Evolutionary conservation across 2,329 filamentous ascomycete genomes (phyloP).

Genomic region (Colletotrichum tanaceti): DNA sequence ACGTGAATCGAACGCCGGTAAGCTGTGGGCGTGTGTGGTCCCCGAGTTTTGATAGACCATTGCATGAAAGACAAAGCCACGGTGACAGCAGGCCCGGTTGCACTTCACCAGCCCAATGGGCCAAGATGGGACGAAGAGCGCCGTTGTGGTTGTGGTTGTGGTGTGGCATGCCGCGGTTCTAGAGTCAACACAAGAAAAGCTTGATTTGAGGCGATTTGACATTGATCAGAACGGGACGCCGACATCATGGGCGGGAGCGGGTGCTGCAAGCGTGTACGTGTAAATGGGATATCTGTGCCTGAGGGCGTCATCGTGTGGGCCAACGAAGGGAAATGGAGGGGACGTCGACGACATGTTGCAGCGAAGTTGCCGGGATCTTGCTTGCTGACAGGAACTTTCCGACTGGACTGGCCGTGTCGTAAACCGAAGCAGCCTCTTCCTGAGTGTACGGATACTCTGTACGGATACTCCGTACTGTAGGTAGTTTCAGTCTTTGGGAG

Average conservation of each 20-base stretch:
- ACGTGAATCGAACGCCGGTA: constrained; percentile 1
- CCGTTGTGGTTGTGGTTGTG: no score
- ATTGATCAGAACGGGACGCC: constrained; percentile 1
- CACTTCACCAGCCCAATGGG: not conserved
- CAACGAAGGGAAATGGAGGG: constrained; percentile 10
- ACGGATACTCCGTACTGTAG: no score
- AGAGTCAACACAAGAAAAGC: constrained; percentile 14
- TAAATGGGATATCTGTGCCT: not conserved
- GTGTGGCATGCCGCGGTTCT: not conserved
- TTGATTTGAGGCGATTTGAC: constrained; percentile 17
- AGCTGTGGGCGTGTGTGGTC: not conserved
- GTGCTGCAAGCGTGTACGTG: not conserved
- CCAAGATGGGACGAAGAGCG: constrained; percentile 25
- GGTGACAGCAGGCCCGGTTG: constrained; percentile 4
- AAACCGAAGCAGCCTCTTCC: not conserved
- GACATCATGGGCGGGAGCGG: constrained; percentile 14
- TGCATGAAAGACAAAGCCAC: constrained; percentile 9
- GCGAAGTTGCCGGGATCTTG: constrained; percentile 21
- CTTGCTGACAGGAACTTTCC: constrained; percentile 26
- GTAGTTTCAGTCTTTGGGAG: not conserved
- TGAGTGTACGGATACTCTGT: no score
- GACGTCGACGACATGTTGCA: not conserved
- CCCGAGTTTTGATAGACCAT: not conserved
- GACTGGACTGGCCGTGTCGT: not conserved
- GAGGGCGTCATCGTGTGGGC: constrained; percentile 17